These are phyloP conservation scores for Podaxis sp. DNA, from an alignment of 768 basidiomycete genomes.

Conservation along the genomic window DNA sequence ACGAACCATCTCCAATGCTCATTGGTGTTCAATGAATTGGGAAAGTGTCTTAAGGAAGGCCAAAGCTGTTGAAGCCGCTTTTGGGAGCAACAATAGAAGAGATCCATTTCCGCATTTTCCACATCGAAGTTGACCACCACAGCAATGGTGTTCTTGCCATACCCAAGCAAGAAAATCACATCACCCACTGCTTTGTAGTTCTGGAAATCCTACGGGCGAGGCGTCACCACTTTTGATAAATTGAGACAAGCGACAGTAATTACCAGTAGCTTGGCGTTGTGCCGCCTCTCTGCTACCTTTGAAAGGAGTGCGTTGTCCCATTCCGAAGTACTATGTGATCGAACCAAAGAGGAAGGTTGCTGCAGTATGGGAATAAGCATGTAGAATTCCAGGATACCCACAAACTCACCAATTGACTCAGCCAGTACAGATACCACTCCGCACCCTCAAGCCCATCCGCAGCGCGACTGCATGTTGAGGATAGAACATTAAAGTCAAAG, in stretches of 20 bases:
- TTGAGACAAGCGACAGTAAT: background rate
- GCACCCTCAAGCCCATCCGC: no score
- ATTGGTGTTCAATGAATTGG: no score
- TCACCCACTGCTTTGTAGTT: background rate
- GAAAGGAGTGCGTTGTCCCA: background rate
- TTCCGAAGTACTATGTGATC: background rate
- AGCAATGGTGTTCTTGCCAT: background rate
- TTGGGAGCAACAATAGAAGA: no score
- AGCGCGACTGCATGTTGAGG: background rate
- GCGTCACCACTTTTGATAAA: background rate
- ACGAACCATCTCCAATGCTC: no score
- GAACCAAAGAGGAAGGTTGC: background rate
- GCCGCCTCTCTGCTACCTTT: background rate
- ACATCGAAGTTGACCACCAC: background rate
- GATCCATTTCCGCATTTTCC: no score
- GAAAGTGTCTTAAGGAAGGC: no score
- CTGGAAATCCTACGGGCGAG: background rate
- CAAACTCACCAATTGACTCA: background rate
- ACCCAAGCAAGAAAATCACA: background rate
- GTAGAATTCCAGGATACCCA: no score
- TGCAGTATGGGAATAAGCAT: background rate
- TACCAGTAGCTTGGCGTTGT: background rate
- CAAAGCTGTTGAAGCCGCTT: no score
- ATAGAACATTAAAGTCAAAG: background rate
- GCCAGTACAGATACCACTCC: no score